A percentile compares a stretch with the other conserved stretches of the same genome.
phyloP scores from a whole-genome alignment of 306 rosid genomes.

The Casuarina equisetifolia region DNA sequence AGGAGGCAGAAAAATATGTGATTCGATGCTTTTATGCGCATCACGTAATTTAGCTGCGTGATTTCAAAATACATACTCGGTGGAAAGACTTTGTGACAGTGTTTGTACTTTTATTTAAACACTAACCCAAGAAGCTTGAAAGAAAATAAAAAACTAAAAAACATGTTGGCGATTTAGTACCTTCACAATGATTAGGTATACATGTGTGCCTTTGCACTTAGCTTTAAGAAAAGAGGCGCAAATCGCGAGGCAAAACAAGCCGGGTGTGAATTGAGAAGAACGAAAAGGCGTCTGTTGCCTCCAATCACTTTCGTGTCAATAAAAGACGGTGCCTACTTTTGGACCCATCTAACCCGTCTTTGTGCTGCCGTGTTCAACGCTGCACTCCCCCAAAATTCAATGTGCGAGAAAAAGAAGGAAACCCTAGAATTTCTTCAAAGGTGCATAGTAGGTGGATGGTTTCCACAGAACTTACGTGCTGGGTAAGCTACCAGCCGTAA shows the following conservation, averaged over 20 bases:
- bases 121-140: too few relatives aligned
- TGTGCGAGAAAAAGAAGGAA: conserved; percentile 28
- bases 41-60: too few relatives aligned
- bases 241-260: conserved; percentile 11
- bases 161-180: too few relatives aligned
- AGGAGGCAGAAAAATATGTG: too few relatives aligned
- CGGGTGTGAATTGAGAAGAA: conserved; percentile 30
- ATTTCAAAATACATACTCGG: too few relatives aligned
- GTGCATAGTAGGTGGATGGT: conserved; percentile 3
- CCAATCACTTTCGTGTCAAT: conserved; percentile 47
- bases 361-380: conserved; percentile 65
- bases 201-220: neutral
- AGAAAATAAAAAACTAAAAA: too few relatives aligned
- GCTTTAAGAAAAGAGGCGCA: conserved; percentile 6
- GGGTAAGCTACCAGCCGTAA: conserved; percentile 21
- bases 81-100: too few relatives aligned
- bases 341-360: conserved; percentile 48
- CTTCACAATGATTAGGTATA: too few relatives aligned
- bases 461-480: conserved; percentile 30
- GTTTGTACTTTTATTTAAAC: too few relatives aligned
- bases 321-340: conserved; percentile 90
- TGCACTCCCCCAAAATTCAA: conserved; percentile 51
- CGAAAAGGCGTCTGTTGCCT: conserved; percentile 31
- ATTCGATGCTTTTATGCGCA: too few relatives aligned
- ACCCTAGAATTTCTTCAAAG: conserved; percentile 29